phyloP scores from a whole-genome alignment of 2,329 filamentous ascomycete species.

The Albophoma yamanashiensis region DNA sequence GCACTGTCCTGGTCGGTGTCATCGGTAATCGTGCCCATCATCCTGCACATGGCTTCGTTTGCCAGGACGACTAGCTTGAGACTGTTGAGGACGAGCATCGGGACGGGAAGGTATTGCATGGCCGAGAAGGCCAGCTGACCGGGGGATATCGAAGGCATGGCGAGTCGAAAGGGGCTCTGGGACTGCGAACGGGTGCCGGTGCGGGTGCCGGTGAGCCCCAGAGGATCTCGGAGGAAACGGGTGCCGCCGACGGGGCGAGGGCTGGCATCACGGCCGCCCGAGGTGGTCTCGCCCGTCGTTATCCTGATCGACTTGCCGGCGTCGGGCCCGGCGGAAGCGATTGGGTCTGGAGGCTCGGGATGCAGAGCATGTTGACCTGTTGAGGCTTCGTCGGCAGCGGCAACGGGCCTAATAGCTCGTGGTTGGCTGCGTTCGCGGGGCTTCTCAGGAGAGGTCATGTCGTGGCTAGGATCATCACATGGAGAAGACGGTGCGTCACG shows the following conservation, averaged over 20 bases:
- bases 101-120: slow-evolving; percentile 65
- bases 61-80: slow-evolving; percentile 61
- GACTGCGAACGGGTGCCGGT: slow-evolving; percentile 21
- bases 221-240: slow-evolving; percentile 24
- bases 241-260: slow-evolving; percentile 13
- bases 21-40: slow-evolving; percentile 48
- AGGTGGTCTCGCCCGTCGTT: background rate
- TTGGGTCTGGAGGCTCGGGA: background rate
- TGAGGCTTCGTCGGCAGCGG: slow-evolving; percentile 11
- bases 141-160: slow-evolving; percentile 37
- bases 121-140: slow-evolving; percentile 54
- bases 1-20: slow-evolving; percentile 27
- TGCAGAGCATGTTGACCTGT: background rate
- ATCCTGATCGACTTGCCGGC: slow-evolving; percentile 3
- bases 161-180: slow-evolving; percentile 25
- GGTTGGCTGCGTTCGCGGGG: slow-evolving; percentile 16
- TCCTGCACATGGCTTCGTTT: slow-evolving; percentile 63
- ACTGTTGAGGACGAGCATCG: slow-evolving; percentile 56
- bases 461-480: slow-evolving; percentile 14
- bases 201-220: slow-evolving; percentile 7
- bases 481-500: slow-evolving; percentile 8
- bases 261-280: slow-evolving; percentile 11
- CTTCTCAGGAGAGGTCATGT: slow-evolving; percentile 21
- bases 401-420: slow-evolving; percentile 14
- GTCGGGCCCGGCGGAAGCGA: background rate